These are phyloP conservation scores for Setaria italica DNA, from an alignment of 202 grass and related monocot genomes.

Conservation along the genomic window DNA sequence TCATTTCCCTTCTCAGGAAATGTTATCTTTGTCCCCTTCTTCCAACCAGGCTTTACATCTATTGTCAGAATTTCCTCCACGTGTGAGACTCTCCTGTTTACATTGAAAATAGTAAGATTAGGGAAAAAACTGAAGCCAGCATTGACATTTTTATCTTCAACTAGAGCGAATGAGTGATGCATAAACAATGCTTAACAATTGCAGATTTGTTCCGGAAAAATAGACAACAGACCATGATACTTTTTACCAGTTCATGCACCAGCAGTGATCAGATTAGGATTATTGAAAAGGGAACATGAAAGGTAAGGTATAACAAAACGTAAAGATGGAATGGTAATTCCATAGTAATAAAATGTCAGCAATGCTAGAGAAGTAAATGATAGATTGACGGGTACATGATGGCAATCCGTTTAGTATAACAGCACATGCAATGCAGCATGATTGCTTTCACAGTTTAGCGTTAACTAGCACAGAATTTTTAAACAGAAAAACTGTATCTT, in stretches of 20 bases:
- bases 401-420: background rate
- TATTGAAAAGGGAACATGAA: conserved; percentile 8
- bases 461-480: background rate
- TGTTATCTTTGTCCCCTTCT: conserved; percentile 91
- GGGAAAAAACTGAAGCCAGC: background rate
- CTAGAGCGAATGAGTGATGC: background rate
- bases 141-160: background rate
- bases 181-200: background rate
- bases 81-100: conserved; percentile 65
- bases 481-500: conserved; percentile 11
- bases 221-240: background rate
- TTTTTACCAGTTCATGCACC: conserved; percentile 5
- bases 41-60: conserved; percentile 90
- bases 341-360: conserved; percentile 9
- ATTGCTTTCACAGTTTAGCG: background rate
- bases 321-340: conserved; percentile 23
- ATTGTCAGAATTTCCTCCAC: conserved; percentile 90
- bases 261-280: conserved; percentile 18
- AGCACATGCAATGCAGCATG: too few relatives aligned
- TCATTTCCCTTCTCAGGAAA: conserved; percentile 92
- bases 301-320: background rate
- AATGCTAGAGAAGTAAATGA: background rate
- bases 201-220: background rate
- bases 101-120: conserved; percentile 42
- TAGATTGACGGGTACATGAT: background rate